Conservation (phyloP, 345 rosid species). For the Rhodamnia argentea region DNA sequence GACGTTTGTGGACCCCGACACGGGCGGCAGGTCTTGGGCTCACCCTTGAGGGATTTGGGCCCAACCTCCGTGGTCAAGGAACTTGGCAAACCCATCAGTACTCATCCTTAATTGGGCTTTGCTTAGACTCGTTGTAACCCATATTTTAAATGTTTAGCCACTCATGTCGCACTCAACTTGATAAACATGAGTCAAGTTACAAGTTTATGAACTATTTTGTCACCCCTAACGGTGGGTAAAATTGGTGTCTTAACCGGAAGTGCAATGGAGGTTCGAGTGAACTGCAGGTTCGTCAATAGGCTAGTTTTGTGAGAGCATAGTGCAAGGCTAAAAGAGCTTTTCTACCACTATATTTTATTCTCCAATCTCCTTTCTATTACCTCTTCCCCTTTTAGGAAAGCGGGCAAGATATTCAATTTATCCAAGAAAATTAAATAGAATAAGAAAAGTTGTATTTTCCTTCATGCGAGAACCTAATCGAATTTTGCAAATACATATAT, state of each 20-base stretch:
- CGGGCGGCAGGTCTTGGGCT: not conserved
- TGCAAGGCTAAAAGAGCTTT: not conserved
- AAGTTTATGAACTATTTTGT: not conserved
- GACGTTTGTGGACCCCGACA: not conserved
- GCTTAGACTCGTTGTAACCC: not conserved
- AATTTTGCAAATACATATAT: not conserved
- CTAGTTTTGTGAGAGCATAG: not conserved
- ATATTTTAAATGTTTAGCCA: not conserved
- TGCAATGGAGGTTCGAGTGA: not conserved
- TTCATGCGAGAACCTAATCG: not conserved
- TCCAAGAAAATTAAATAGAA: not conserved
- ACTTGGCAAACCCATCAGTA: not conserved
- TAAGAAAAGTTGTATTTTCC: not conserved
- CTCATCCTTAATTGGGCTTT: not conserved
- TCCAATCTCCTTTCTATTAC: not conserved
- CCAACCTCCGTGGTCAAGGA: accelerated
- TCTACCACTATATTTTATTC: not conserved
- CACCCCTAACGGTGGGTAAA: not conserved
- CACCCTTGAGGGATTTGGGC: accelerated
- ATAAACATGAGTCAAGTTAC: not conserved
- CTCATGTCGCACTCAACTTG: not conserved
- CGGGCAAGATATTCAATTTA: not conserved
- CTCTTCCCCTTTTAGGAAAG: not conserved
- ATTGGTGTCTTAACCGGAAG: not conserved
- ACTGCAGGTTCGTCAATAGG: not conserved